Percentiles rank a stretch among this genome's conserved stretches.
phyloP scores from a whole-genome alignment of 352 stramenopile genomes.

The Phytophthora fragariae region DNA sequence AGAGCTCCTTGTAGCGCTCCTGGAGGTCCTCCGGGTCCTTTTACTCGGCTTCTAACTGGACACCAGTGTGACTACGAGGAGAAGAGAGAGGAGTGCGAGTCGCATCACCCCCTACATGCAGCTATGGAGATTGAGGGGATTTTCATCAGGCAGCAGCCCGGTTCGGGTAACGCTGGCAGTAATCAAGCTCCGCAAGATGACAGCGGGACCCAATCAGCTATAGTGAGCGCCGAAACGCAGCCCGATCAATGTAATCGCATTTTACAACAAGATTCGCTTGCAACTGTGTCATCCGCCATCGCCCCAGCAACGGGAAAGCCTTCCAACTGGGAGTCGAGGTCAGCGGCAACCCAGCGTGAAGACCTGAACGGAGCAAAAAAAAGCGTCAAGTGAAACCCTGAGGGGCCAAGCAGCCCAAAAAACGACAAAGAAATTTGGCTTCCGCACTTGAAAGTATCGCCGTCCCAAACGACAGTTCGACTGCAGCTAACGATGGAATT shows the following conservation, averaged over 20 bases:
- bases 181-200: not conserved
- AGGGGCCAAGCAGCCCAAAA: not conserved
- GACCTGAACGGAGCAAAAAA: not conserved
- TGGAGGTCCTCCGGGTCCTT: not conserved
- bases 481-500: not conserved
- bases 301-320: not conserved
- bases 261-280: not conserved
- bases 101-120: not conserved
- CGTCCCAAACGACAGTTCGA: not conserved
- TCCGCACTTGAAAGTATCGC: not conserved
- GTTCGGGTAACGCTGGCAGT: not conserved
- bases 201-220: no score
- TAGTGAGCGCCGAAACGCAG: no score
- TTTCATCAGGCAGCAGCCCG: not conserved
- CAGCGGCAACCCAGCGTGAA: not conserved
- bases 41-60: not conserved
- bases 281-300: not conserved
- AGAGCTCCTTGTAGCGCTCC: no score
- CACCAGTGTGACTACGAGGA: not conserved
- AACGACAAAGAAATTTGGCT: not conserved
- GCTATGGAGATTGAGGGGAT: not conserved
- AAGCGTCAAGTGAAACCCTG: not conserved
- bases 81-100: not conserved
- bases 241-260: not conserved
- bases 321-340: not conserved